phyloP scores from a whole-genome alignment of 164 flowering plant species.

The Aristolochia fimbriata region DNA sequence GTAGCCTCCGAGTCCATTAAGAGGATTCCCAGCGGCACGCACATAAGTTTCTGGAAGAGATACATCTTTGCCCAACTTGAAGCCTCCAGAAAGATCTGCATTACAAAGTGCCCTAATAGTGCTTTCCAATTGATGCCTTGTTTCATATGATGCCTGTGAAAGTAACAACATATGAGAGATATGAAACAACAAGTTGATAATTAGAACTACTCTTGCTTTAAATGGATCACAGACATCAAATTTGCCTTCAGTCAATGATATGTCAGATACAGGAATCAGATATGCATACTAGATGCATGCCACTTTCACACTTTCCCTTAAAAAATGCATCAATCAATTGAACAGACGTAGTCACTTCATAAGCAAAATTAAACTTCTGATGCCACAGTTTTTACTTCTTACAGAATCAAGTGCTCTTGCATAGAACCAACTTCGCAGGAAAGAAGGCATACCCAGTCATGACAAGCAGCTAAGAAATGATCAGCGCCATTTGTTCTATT shows the following conservation, averaged over 20 bases:
- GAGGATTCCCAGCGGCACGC: slow-evolving; percentile 4
- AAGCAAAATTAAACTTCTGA: neutral
- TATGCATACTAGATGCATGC: too few relatives aligned
- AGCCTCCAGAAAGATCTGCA: slow-evolving; percentile 6
- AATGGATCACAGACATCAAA: too few relatives aligned
- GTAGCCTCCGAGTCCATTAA: slow-evolving; percentile 3
- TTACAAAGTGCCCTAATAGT: slow-evolving; percentile 8
- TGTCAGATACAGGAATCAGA: too few relatives aligned
- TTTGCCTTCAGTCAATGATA: too few relatives aligned
- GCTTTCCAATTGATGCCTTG: slow-evolving; percentile 1
- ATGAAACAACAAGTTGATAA: too few relatives aligned
- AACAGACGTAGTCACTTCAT: neutral
- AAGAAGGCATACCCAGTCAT: slow-evolving; percentile 9
- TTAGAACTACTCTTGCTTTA: too few relatives aligned
- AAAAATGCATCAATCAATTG: neutral
- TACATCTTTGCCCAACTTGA: slow-evolving; percentile 10
- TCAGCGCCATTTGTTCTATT: slow-evolving; percentile 7
- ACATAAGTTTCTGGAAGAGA: slow-evolving; percentile 7
- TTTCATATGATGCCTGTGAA: slow-evolving; percentile 9
- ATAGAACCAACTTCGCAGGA: neutral
- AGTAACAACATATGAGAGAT: too few relatives aligned
- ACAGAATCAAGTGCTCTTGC: neutral
- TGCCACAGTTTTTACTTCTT: neutral
- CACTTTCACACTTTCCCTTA: too few relatives aligned
- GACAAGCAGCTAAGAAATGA: slow-evolving; percentile 10